Percentiles rank a stretch among this genome's conserved stretches.
These are phyloP conservation scores for Penicillium sp. DNA, from an alignment of 2,329 filamentous ascomycete species.

Conservation along the genomic window DNA sequence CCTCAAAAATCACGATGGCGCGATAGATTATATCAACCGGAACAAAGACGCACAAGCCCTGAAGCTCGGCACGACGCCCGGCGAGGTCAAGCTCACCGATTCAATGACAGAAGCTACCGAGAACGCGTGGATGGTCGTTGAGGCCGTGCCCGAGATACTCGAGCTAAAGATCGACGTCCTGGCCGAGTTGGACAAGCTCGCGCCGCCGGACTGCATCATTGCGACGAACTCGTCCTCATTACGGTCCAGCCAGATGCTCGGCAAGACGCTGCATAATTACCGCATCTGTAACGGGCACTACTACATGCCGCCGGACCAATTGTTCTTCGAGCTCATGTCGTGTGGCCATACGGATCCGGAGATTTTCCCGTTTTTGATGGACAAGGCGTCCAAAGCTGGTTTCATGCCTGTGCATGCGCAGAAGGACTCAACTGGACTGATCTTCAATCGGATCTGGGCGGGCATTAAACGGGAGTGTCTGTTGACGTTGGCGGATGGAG, in stretches of 20 bases:
- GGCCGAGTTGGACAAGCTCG: conserved; percentile 10
- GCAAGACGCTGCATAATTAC: conserved; percentile 16
- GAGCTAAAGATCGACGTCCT: conserved; percentile 15
- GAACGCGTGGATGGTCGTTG: conserved; percentile 17
- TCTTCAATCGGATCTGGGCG: conserved; percentile 20
- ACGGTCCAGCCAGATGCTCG: conserved; percentile 16
- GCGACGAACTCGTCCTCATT: conserved; percentile 18
- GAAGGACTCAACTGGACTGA: conserved; percentile 14
- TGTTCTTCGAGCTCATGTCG: conserved; percentile 17
- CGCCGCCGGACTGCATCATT: conserved; percentile 14
- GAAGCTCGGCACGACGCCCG: conserved; percentile 13
- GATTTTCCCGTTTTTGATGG: conserved; percentile 18
- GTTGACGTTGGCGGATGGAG: conserved; percentile 15
- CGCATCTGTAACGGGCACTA: conserved; percentile 21
- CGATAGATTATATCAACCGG: conserved; percentile 12
- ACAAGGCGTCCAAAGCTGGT: conserved; percentile 13
- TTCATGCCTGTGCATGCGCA: conserved; percentile 15
- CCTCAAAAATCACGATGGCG: conserved; percentile 3
- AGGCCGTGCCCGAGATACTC: conserved; percentile 16
- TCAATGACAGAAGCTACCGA: conserved; percentile 9
- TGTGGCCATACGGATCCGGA: conserved; percentile 16
- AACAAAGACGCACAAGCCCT: conserved; percentile 13
- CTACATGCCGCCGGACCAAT: conserved; percentile 21
- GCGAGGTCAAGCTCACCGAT: conserved; percentile 6
- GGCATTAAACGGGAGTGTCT: conserved; percentile 17